Evolutionary conservation across 2,329 filamentous ascomycete genomes (phyloP).

Genomic region (Dactylellina drechsleri): DNA sequence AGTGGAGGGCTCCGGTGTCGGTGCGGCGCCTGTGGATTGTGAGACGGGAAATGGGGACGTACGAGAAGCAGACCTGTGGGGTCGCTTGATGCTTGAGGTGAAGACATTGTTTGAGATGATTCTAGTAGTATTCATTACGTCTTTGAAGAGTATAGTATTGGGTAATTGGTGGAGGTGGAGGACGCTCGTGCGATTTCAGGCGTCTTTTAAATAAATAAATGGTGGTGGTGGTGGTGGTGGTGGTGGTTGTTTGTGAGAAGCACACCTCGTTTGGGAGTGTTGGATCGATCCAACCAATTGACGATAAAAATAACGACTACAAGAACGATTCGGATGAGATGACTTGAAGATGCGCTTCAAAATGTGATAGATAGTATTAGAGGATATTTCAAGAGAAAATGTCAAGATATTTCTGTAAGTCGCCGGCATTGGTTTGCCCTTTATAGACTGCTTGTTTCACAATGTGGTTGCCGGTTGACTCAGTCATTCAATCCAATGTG

Average conservation of each 20-base stretch:
- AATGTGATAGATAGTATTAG: neutral
- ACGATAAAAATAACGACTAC: no score
- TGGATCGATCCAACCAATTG: neutral
- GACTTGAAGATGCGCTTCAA: neutral
- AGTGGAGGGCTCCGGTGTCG: neutral
- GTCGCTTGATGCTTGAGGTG: conserved; percentile 46
- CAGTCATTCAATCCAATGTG: conserved; percentile 4
- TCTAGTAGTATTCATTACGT: conserved; percentile 42
- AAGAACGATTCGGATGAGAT: no score
- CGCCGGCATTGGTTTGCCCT: conserved; percentile 4
- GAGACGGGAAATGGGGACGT: neutral
- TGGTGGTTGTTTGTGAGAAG: neutral
- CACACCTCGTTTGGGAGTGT: neutral
- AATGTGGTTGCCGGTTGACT: neutral
- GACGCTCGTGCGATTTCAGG: conserved; percentile 16
- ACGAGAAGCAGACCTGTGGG: conserved; percentile 46
- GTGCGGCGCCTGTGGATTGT: no score
- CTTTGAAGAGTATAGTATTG: conserved; percentile 12
- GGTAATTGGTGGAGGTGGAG: neutral
- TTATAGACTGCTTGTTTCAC: conserved; percentile 7
- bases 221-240: neutral
- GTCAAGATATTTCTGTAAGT: no score
- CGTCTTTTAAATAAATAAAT: neutral
- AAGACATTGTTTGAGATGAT: conserved; percentile 26
- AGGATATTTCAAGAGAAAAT: no score